These are phyloP conservation scores for Cunninghamia lanceolata DNA, from an alignment of 75 land plant species.

Conservation along the genomic window DNA sequence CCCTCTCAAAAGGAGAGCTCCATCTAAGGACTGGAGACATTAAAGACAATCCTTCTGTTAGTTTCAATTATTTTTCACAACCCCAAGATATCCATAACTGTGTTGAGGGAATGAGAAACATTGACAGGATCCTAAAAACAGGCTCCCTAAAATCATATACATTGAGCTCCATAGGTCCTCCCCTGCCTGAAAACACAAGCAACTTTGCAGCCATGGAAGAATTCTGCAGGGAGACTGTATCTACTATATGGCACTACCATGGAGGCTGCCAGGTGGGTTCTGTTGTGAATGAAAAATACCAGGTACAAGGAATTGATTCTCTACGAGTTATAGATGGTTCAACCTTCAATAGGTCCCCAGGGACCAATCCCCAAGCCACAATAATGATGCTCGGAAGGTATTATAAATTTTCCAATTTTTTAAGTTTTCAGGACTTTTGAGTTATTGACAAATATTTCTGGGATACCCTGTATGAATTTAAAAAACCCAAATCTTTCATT, in stretches of 20 bases:
- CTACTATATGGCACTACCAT: constrained; percentile 31
- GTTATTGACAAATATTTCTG: background rate
- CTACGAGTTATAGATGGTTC: constrained; percentile 35
- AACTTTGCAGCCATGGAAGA: background rate
- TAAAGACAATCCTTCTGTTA: constrained; percentile 43
- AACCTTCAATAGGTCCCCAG: constrained; percentile 22
- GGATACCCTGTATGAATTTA: background rate
- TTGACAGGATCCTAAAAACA: background rate
- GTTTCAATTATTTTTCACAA: constrained; percentile 64
- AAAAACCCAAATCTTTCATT: background rate
- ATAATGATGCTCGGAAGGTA: constrained; percentile 39
- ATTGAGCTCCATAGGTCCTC: background rate
- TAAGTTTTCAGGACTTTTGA: background rate
- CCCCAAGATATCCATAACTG: constrained; percentile 42
- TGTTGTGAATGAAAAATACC: constrained; percentile 19
- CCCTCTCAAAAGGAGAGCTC: constrained; percentile 45
- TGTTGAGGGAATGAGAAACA: constrained; percentile 18
- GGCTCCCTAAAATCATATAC: background rate
- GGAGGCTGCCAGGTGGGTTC: constrained; percentile 22
- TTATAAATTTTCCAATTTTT: background rate
- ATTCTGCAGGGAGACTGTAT: constrained; percentile 18
- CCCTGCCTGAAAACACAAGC: background rate
- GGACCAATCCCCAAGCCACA: constrained; percentile 38
- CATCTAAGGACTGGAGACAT: constrained; percentile 44
- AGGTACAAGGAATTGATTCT: constrained; percentile 8